Conservation (phyloP, 805 yeast species). For the Ogataea trehaloabstinens region DNA sequence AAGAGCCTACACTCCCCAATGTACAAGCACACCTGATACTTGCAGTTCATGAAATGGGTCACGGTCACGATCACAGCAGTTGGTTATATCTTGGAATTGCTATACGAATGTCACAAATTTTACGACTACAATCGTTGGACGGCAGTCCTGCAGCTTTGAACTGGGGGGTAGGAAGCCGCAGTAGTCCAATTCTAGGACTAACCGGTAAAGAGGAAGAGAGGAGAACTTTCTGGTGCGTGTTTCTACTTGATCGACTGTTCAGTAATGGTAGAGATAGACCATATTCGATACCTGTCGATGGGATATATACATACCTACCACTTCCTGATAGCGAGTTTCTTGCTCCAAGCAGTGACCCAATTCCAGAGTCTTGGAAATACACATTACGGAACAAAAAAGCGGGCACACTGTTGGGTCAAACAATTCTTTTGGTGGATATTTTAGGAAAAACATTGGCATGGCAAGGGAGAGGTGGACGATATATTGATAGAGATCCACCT, state of each 20-base stretch:
- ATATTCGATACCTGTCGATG: slow-evolving; percentile 1
- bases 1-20: slow-evolving; percentile 1
- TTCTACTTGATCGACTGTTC: slow-evolving; percentile 2
- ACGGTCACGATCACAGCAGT: slow-evolving; percentile 5
- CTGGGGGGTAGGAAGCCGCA: slow-evolving; percentile 3
- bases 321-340: slow-evolving; percentile 3
- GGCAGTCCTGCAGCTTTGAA: not conserved
- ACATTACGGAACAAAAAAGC: not conserved
- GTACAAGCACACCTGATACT: slow-evolving; percentile 1
- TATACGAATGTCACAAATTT: slow-evolving; percentile 3
- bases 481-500: slow-evolving; percentile 1
- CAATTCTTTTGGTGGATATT: slow-evolving; percentile 1
- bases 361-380: slow-evolving; percentile 4
- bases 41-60: slow-evolving; percentile 4
- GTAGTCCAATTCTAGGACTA: not conserved
- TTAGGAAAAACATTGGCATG: slow-evolving; percentile 3
- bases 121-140: slow-evolving; percentile 2
- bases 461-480: slow-evolving; percentile 4
- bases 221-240: slow-evolving; percentile 3
- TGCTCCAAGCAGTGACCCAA: not conserved
- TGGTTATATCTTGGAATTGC: slow-evolving; percentile 4
- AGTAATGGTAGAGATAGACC: slow-evolving; percentile 5
- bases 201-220: slow-evolving; percentile 2
- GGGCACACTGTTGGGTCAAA: not conserved
- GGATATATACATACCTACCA: slow-evolving; percentile 2